These are phyloP conservation scores for Saprolegnia parasitica DNA, from an alignment of 352 stramenopile species.

Conservation along the genomic window DNA sequence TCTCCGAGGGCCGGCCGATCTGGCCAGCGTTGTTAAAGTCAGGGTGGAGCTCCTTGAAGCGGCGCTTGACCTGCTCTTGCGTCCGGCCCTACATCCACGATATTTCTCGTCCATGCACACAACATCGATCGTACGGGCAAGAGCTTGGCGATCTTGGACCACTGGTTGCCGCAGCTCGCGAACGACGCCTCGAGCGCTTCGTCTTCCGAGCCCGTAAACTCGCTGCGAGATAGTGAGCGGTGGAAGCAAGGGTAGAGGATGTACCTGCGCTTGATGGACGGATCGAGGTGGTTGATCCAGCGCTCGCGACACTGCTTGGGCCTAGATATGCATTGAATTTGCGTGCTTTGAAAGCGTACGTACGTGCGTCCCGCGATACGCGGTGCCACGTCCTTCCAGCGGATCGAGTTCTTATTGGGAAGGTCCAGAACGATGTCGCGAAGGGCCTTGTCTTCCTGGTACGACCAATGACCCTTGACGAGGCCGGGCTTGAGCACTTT, in stretches of 20 bases:
- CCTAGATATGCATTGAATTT: constrained; percentile 32
- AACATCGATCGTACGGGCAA: constrained; percentile 19
- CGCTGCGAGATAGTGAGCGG: neutral
- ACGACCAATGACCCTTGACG: constrained; percentile 88
- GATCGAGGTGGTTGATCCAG: constrained; percentile 95
- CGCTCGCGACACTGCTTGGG: constrained; percentile 95
- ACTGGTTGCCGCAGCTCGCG: constrained; percentile 90
- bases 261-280: constrained; percentile 79
- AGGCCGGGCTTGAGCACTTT: constrained; percentile 88
- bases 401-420: constrained; percentile 47
- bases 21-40: constrained; percentile 41
- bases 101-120: neutral
- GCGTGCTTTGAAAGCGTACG: constrained; percentile 4
- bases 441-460: constrained; percentile 86
- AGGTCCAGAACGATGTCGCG: constrained; percentile 60
- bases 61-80: constrained; percentile 84
- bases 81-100: constrained; percentile 57
- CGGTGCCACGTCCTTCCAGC: constrained; percentile 57
- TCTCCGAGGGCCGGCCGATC: neutral
- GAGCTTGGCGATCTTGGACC: constrained; percentile 81
- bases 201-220: constrained; percentile 62
- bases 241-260: constrained; percentile 37
- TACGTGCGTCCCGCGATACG: constrained; percentile 59
- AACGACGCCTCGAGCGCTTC: constrained; percentile 88
- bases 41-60: constrained; percentile 69